phyloP scores from a whole-genome alignment of 2,329 filamentous ascomycete species.

The Xylariaceae sp. region DNA sequence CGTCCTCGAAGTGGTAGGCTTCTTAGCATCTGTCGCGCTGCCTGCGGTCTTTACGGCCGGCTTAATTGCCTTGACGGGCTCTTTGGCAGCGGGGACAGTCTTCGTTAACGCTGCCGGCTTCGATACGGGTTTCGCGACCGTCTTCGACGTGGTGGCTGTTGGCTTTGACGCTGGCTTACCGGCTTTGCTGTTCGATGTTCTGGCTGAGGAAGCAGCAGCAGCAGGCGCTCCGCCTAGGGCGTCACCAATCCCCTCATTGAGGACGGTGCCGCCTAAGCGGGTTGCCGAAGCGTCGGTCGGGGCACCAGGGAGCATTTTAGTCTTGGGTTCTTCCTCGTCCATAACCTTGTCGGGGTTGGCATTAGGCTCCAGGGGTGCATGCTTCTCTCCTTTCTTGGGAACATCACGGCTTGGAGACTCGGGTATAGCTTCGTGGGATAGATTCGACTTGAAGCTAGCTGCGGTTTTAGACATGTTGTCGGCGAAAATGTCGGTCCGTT shows the following conservation, averaged over 20 bases:
- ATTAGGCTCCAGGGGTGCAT: constrained; percentile 28
- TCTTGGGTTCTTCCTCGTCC: constrained; percentile 35
- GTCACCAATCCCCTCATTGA: constrained; percentile 14
- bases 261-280: constrained; percentile 16
- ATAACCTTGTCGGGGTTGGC: constrained; percentile 37
- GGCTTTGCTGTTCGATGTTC: constrained; percentile 22
- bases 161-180: constrained; percentile 21
- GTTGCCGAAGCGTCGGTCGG: constrained; percentile 26
- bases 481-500: constrained; percentile 34
- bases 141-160: constrained; percentile 25
- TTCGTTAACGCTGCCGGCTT: constrained; percentile 36
- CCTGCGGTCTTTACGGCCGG: constrained; percentile 20
- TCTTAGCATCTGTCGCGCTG: constrained; percentile 33
- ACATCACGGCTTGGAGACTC: constrained; percentile 35
- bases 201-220: constrained; percentile 27
- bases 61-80: constrained; percentile 26
- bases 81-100: constrained; percentile 30
- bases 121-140: constrained; percentile 30
- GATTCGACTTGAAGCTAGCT: constrained; percentile 29
- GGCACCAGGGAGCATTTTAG: constrained; percentile 29
- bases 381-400: constrained; percentile 21
- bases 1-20: constrained; percentile 28
- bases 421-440: constrained; percentile 37
- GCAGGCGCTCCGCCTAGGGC: constrained; percentile 20
- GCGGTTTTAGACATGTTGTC: constrained; percentile 29